phyloP scores from a whole-genome alignment of 805 yeast genomes.

The Myxozyma neotropica region DNA sequence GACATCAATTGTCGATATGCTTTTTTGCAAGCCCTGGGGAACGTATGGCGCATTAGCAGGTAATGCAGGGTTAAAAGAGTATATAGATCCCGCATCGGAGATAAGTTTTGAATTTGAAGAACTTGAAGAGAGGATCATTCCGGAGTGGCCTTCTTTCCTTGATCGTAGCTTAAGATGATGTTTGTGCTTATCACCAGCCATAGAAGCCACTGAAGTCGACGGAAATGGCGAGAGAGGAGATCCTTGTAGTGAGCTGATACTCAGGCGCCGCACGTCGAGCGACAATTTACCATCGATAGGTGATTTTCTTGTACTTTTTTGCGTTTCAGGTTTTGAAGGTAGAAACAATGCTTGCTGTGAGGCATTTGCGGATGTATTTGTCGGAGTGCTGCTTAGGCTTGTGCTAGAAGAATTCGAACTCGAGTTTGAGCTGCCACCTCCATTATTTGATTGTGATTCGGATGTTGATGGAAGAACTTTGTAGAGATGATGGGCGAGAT shows the following conservation, averaged over 20 bases:
- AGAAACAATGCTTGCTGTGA: conserved; percentile 11
- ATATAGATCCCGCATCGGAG: conserved; percentile 47
- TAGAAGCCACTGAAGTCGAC: conserved; percentile 6
- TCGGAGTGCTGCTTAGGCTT: conserved; percentile 22
- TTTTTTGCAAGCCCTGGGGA: conserved; percentile 35
- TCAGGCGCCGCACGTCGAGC: conserved; percentile 21
- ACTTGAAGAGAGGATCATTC: conserved; percentile 46
- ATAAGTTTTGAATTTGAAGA: conserved; percentile 49
- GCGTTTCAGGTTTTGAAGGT: not conserved
- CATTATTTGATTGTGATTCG: conserved; percentile 2
- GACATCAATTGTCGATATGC: conserved; percentile 39
- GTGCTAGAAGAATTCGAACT: conserved; percentile 23
- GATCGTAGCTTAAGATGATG: conserved; percentile 46
- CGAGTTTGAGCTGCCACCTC: conserved; percentile 18
- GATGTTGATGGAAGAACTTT: conserved; percentile 14
- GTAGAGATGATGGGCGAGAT: conserved; percentile 11
- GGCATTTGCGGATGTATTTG: conserved; percentile 8
- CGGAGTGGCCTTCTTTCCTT: conserved; percentile 45
- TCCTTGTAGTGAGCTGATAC: conserved; percentile 15
- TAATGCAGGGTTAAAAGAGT: conserved; percentile 46
- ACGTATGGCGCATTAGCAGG: conserved; percentile 39
- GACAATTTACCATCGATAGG: conserved; percentile 14
- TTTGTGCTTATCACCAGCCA: conserved; percentile 32
- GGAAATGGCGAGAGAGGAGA: conserved; percentile 14
- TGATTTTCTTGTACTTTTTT: conserved; percentile 7